phyloP scores from a whole-genome alignment of 129 eudicot species.

The Flaveria sonorensis region DNA sequence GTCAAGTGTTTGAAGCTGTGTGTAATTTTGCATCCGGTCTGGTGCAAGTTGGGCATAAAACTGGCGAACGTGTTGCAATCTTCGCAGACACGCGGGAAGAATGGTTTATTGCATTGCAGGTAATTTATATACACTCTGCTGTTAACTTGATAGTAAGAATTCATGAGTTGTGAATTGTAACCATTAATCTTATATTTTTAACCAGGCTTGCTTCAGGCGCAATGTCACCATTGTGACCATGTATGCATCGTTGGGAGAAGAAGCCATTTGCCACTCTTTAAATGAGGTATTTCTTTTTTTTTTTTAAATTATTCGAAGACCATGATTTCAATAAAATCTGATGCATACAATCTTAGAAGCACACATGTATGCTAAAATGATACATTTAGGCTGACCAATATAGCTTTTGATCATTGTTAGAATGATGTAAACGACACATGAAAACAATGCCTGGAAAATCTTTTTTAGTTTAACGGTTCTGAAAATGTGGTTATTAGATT shows the following conservation, averaged over 20 bases:
- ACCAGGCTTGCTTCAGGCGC: slow-evolving; percentile 91
- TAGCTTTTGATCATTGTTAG: background rate
- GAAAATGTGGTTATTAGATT: background rate
- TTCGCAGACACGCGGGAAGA: slow-evolving; percentile 95
- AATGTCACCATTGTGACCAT: slow-evolving; percentile 90
- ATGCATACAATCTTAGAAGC: slow-evolving; percentile 16
- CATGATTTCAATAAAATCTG: background rate
- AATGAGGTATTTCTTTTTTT: slow-evolving; percentile 63
- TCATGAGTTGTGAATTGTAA: background rate
- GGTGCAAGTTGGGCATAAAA: slow-evolving; percentile 70
- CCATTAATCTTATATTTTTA: slow-evolving; percentile 20
- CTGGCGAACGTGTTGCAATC: slow-evolving; percentile 83
- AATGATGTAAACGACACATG: no score
- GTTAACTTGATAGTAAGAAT: slow-evolving; percentile 18
- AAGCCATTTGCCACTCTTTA: slow-evolving; percentile 84
- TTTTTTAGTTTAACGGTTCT: background rate
- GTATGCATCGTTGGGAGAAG: slow-evolving; percentile 95
- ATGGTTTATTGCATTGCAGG: slow-evolving; percentile 97
- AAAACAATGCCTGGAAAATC: background rate
- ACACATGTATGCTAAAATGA: background rate
- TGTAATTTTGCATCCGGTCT: slow-evolving; percentile 84
- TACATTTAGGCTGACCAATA: background rate
- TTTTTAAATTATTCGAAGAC: slow-evolving; percentile 4
- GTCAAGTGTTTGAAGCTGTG: slow-evolving; percentile 60
- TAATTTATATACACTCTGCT: slow-evolving; percentile 15